These are phyloP conservation scores for Asterionellopsis glacialis DNA, from an alignment of 108 stramenopile genomes.

Conservation along the genomic window DNA sequence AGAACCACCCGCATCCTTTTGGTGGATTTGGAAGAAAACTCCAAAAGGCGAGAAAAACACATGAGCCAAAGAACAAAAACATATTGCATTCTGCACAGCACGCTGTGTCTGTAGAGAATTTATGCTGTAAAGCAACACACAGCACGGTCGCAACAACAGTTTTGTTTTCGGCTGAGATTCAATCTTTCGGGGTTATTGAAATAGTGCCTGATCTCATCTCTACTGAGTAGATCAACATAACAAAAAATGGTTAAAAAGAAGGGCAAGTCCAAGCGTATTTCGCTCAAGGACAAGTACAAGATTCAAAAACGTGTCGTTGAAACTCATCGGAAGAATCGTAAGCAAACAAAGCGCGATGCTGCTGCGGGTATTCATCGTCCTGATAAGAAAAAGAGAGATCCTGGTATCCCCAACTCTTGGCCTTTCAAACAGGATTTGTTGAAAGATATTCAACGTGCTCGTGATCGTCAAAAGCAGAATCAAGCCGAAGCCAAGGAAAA, in stretches of 20 bases:
- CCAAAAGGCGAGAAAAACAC: too few species aligned
- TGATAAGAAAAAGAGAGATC: conserved; percentile 87
- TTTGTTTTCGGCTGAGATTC: too few species aligned
- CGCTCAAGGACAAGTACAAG: conserved; percentile 99
- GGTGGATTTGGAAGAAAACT: too few species aligned
- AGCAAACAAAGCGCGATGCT: conserved; percentile 84
- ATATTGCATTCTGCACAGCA: too few species aligned
- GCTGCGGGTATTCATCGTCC: conserved; percentile 52
- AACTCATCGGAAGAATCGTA: conserved; percentile 90
- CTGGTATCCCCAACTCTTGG: conserved; percentile 98
- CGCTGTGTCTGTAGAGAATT: too few species aligned
- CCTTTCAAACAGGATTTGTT: conserved; percentile 97
- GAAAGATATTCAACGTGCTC: conserved; percentile 70
- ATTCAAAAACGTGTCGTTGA: conserved; percentile 87
- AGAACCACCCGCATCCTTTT: too few species aligned
- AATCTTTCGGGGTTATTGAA: too few species aligned
- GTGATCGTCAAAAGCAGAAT: conserved; percentile 73
- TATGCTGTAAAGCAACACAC: too few species aligned
- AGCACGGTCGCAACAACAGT: too few species aligned
- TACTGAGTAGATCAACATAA: too few species aligned
- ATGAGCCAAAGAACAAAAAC: too few species aligned
- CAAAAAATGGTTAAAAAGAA: conserved; percentile 95
- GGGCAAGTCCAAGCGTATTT: conserved; percentile 93
- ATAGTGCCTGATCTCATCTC: too few species aligned
- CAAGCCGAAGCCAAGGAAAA: conserved; percentile 70